Percentiles rank a stretch among this genome's conserved stretches.
phyloP scores from a whole-genome alignment of 352 stramenopile species.

The Pythium dissotocum region DNA sequence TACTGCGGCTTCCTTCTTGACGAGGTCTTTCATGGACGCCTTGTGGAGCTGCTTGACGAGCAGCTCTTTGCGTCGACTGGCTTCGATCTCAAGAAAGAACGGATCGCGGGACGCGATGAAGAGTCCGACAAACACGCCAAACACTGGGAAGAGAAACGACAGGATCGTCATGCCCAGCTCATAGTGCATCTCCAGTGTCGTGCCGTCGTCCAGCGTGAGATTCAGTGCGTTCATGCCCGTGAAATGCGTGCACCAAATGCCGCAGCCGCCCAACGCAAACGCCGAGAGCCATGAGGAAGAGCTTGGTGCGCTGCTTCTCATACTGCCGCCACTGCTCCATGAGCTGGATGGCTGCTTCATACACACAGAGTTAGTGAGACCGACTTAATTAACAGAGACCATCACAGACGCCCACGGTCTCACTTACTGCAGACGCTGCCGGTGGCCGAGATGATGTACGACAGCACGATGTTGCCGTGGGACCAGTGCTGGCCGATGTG shows the following conservation, averaged over 20 bases:
- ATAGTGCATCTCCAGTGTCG: slow-evolving; percentile 46
- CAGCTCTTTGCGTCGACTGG: slow-evolving; percentile 9
- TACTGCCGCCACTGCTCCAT: slow-evolving; percentile 31
- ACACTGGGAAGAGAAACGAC: slow-evolving; percentile 50
- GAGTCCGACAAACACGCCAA: slow-evolving; percentile 48
- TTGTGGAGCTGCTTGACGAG: slow-evolving; percentile 34
- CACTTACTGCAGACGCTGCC: slow-evolving; percentile 65
- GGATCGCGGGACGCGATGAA: slow-evolving; percentile 13
- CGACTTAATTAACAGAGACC: neutral
- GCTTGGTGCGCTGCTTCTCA: slow-evolving; percentile 24
- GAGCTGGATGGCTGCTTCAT: slow-evolving; percentile 23
- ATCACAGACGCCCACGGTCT: neutral
- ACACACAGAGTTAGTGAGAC: neutral
- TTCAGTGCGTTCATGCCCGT: slow-evolving; percentile 61
- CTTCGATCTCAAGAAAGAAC: slow-evolving; percentile 21
- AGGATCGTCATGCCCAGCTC: slow-evolving; percentile 52
- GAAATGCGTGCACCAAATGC: slow-evolving; percentile 75
- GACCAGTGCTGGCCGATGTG: slow-evolving; percentile 6
- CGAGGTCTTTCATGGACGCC: slow-evolving; percentile 37
- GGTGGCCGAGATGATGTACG: slow-evolving; percentile 57
- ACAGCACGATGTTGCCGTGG: slow-evolving; percentile 39
- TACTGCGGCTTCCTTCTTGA: slow-evolving; percentile 16
- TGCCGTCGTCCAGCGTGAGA: slow-evolving; percentile 39
- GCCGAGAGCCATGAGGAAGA: slow-evolving; percentile 42
- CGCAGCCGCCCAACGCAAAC: slow-evolving; percentile 47